A percentile compares a stretch with the other conserved stretches of the same genome.
Conservation (phyloP, 441 rosid genomes). For the Syzygium malaccense region DNA sequence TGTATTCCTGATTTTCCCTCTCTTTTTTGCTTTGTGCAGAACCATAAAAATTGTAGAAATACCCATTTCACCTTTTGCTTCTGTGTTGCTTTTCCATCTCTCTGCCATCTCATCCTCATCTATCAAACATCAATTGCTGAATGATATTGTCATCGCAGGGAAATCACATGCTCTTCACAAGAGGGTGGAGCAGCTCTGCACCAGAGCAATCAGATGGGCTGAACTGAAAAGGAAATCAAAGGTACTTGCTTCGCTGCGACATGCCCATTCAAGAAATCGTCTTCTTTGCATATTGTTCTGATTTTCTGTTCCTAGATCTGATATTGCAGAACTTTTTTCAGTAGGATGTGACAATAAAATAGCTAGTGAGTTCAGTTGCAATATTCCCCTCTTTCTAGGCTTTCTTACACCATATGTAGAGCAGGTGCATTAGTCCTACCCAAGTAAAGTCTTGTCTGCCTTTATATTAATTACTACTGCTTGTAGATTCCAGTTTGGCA, state of each 20-base stretch:
- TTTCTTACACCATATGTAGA: background rate
- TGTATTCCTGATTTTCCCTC: background rate
- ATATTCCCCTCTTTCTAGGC: background rate
- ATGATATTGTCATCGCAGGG: slow-evolving; percentile 37
- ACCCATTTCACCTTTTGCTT: background rate
- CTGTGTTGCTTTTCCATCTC: background rate
- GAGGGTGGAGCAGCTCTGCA: slow-evolving; percentile 99
- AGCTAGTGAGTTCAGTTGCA: background rate
- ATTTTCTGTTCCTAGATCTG: background rate
- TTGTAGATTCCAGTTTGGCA: background rate
- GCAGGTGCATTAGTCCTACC: background rate
- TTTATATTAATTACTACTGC: background rate
- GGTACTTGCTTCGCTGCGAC: slow-evolving; percentile 31
- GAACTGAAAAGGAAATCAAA: slow-evolving; percentile 84
- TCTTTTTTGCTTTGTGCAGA: background rate
- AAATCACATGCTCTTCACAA: slow-evolving; percentile 99
- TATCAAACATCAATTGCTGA: background rate
- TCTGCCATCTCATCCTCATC: background rate
- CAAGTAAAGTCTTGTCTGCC: background rate
- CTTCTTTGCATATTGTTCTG: background rate
- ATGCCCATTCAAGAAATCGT: background rate
- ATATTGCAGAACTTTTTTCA: background rate
- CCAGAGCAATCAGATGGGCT: slow-evolving; percentile 95
- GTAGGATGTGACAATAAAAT: background rate
- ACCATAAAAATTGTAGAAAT: background rate